Evolutionary conservation across 73 alveolate genomes (phyloP).

Genomic region (Loxodes magnus): DNA sequence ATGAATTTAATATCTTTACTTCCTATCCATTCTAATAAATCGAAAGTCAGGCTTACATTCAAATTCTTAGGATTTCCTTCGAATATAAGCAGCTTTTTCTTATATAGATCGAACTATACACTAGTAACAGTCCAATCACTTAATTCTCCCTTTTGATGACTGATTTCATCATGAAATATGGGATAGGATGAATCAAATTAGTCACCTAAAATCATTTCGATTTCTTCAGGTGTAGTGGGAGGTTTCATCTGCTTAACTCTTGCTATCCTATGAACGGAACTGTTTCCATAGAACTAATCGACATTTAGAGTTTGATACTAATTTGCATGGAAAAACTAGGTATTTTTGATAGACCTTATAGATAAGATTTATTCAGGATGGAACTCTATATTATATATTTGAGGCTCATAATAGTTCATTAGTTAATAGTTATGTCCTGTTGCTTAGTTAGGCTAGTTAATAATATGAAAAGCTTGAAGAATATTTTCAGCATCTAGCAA

Average conservation of each 20-base stretch:
- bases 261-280: conserved; percentile 24
- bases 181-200: conserved; percentile 7
- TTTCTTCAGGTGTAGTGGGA: conserved; percentile 7
- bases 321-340: conserved; percentile 18
- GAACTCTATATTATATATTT: conserved; percentile 15
- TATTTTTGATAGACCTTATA: not conserved
- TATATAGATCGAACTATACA: conserved; percentile 10
- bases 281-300: conserved; percentile 18
- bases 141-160: conserved; percentile 11
- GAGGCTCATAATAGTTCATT: conserved; percentile 13
- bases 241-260: conserved; percentile 7
- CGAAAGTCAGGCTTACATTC: too few relatives aligned
- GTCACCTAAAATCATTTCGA: not conserved
- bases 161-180: conserved; percentile 17
- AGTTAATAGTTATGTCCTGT: conserved; percentile 24
- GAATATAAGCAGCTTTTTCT: too few relatives aligned
- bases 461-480: not conserved
- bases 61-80: too few relatives aligned
- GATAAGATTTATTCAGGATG: conserved; percentile 17
- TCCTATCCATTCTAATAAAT: too few relatives aligned
- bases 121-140: conserved; percentile 21
- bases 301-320: conserved; percentile 18
- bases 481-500: conserved; percentile 12
- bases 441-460: too few relatives aligned
- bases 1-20: too few relatives aligned